A percentile compares a stretch with the other conserved stretches of the same genome.
Conservation (phyloP, 257 asterid genomes). For the Primulina huaijiensis region DNA sequence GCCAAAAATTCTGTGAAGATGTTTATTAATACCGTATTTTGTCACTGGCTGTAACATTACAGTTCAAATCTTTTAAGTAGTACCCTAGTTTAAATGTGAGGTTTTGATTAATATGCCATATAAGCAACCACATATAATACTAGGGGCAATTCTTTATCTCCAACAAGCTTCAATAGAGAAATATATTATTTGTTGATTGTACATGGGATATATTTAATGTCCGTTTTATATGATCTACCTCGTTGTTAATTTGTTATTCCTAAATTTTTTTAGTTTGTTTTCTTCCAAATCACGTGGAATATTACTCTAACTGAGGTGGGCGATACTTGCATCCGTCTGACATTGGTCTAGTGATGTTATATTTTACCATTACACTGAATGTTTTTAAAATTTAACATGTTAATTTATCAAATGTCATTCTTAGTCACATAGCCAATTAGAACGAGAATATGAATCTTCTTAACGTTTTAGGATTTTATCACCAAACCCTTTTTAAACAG, state of each 20-base stretch:
- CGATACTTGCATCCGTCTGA: not conserved
- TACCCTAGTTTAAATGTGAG: too few relatives aligned
- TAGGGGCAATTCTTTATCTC: not conserved
- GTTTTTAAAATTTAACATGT: constrained; percentile 4
- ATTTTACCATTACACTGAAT: constrained; percentile 1
- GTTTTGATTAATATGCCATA: too few relatives aligned
- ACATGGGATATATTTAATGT: not conserved
- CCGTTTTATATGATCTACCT: not conserved
- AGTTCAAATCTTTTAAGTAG: too few relatives aligned
- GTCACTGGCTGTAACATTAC: too few relatives aligned
- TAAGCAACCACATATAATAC: not conserved
- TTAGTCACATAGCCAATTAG: not conserved
- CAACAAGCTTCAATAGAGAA: not conserved
- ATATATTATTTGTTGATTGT: not conserved
- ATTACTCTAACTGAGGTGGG: not conserved
- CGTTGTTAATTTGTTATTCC: constrained; percentile 1
- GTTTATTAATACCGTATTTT: too few relatives aligned
- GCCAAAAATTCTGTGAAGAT: not conserved
- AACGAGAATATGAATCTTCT: constrained; percentile 8
- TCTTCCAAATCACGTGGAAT: not conserved
- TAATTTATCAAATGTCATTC: constrained; percentile 6
- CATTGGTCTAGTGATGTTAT: not conserved
- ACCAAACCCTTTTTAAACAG: not conserved
- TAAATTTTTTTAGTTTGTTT: not conserved
- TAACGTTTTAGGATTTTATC: constrained; percentile 1